These are phyloP conservation scores for Paecilomyces fulvus DNA, from an alignment of 2,329 filamentous ascomycete genomes.

Conservation along the genomic window DNA sequence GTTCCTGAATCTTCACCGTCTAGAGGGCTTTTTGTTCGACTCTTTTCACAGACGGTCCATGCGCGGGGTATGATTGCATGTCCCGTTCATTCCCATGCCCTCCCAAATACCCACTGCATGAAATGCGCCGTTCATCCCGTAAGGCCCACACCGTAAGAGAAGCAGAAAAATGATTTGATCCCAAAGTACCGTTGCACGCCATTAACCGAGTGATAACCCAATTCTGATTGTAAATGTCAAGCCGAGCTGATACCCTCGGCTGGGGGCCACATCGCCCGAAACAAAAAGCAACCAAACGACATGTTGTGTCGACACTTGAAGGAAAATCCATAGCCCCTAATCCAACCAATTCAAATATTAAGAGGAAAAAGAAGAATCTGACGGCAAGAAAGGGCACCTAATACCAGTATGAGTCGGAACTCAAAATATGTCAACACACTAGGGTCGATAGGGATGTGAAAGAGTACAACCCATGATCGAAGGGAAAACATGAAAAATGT, in stretches of 20 bases:
- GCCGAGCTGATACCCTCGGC: neutral
- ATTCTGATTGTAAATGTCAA: neutral
- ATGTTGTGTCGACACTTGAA: neutral
- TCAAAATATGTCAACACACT: neutral
- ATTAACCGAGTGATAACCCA: neutral
- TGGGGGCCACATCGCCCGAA: neutral
- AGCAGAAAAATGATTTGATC: neutral
- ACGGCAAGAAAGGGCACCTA: neutral
- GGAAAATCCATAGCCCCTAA: conserved; percentile 3
- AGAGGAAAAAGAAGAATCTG: neutral
- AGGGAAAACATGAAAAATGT: neutral
- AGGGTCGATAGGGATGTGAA: neutral
- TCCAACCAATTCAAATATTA: neutral
- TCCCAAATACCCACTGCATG: neutral
- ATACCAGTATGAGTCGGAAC: neutral
- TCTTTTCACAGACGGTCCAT: neutral
- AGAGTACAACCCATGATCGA: neutral
- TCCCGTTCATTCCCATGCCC: neutral
- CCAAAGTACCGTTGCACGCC: neutral
- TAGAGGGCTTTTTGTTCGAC: neutral
- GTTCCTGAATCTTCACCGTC: neutral
- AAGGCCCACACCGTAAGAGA: neutral
- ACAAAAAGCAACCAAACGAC: neutral
- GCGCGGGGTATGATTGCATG: neutral
- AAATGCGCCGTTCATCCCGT: neutral